Base-by-base conservation (phyloP, 73 alveolate species). In the Durusdinium trenchii region DNA sequence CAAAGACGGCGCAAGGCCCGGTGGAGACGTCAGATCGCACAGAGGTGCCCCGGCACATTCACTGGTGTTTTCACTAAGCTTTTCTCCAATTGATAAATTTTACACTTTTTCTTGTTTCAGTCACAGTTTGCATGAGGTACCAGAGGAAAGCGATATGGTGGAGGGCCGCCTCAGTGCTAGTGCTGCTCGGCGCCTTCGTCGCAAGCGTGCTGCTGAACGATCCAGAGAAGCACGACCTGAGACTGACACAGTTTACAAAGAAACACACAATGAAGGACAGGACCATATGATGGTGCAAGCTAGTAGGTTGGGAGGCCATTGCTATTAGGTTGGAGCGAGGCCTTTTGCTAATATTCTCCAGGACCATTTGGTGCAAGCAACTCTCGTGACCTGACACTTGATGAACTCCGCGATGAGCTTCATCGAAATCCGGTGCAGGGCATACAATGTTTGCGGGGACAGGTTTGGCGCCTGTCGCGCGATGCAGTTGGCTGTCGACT, bases 131-230 rank as follows among this genome's bases (percentile, higher is more conserved):
- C n/a, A n/a, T n/a, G n/a, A 81, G 91, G 91, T 67, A 20, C 91
- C 91, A 0, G 91, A 46, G 28, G 94, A 38, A 83, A 18, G 51
- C 94, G 94, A 48, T 75, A 38, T 51, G 54, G 94, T 32, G 26
- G 90, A 79, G 64, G 62, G 51, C 54, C 71, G 94, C 52, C 76
- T 83, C 71, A 50, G 76, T 6, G 97, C 97, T 38, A 43, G 75
- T 36, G 87, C 97, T 30, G 97, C 97, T 35, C 71, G 97, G 42
- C 97, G 97, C 32, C 78, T 91, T 3, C 97, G 97, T 52, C 97
- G 97, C 73, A 91, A 91, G 97, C 97, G 97, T 60, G 97, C 97
- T 23, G 97, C 97, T 6, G 97, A 91, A 89, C 97, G 97, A 18
- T 32, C 67, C 45, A 38, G 69, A 28, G 81, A 46, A n/a, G 89